Conservation (phyloP, 1,139 yeast genomes). For the Suhomyces bribrorum region DNA sequence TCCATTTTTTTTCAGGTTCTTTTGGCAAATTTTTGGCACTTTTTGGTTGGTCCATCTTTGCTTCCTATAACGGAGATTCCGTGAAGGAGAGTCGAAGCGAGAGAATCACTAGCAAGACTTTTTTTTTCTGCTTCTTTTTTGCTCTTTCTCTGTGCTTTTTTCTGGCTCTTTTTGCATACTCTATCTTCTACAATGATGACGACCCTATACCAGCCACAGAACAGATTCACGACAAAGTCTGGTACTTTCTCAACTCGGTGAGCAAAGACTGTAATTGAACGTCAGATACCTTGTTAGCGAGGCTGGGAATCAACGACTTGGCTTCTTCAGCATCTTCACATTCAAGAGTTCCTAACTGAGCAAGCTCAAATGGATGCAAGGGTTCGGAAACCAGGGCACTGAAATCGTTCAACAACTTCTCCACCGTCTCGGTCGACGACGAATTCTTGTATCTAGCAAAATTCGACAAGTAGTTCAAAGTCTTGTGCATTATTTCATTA, state of each 20-base stretch:
- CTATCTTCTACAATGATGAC: no score
- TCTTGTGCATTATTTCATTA: conserved; percentile 79
- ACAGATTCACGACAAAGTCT: conserved; percentile 37
- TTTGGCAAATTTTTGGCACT: no score
- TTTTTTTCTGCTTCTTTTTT: no score
- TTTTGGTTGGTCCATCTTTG: no score
- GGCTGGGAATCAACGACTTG: conserved; percentile 86
- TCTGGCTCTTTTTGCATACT: no score
- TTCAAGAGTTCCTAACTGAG: conserved; percentile 89
- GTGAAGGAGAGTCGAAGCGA: no score
- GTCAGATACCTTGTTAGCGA: conserved; percentile 76
- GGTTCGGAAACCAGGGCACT: conserved; percentile 58
- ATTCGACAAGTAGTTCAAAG: conserved; percentile 81
- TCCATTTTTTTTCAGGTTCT: no score
- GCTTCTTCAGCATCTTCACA: conserved; percentile 99
- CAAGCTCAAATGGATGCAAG: conserved; percentile 92
- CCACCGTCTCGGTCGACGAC: conserved; percentile 92
- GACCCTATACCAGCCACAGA: no score
- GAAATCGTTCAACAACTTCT: conserved; percentile 71
- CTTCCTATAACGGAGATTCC: no score
- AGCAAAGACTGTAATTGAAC: conserved; percentile 84
- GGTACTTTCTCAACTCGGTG: conserved; percentile 77
- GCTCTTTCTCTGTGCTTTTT: background rate
- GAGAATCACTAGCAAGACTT: no score
- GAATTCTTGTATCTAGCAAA: conserved; percentile 91